Base-by-base conservation (phyloP, 2,329 filamentous ascomycete species). In the Claviceps maximensis region DNA sequence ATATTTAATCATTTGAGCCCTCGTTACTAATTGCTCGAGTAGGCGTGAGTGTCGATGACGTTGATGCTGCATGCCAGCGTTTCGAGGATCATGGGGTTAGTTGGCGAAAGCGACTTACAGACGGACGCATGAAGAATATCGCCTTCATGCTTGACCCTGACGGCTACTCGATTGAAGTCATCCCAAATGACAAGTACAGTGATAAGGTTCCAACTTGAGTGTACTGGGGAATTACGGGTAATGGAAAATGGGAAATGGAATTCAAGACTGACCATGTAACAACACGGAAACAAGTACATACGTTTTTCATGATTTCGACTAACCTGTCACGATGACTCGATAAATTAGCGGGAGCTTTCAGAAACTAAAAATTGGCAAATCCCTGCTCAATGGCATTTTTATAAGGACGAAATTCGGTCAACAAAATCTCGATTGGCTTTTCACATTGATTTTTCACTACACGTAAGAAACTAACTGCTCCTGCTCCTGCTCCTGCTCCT, bases 61-160 rank as follows among this genome's bases (percentile, higher is more conserved):
- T 97, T n/a, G 83, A 93, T 51, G 85, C 86, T 8, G 90, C 93
- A 10, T 96, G 91, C 70, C 72, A 83, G 64, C 80, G 90, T 15
- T 90, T 97, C 60, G 93, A 97, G 66, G 80, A 82, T 53, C 73
- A 87, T 64, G 80, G 84, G 6, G 86, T 91, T 53, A 83, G 79
- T 69, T 98, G 89, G 88, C 95, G 95, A 82, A 97, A 97, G 82
- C 79, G 87, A 58, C 76, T 97, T 56, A 95, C 88, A 2, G 91
- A 97, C 58, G 91, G 91, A 2, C 75, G 80, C 47, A 95, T 96
- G 90, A 91, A 87, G 77, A 88, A 93, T 58, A 84, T 97, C 52
- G 93, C 93, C 0, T 97, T 97, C 65, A 71, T 97, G 47, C 74
- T 95, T 48, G 91, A 91, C 60, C 89, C 90, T 0, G 89, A 95